Percentiles rank a stretch among this genome's conserved stretches.
phyloP scores from a whole-genome alignment of 2,329 filamentous ascomycete species.

The Lecanicillium sp. region DNA sequence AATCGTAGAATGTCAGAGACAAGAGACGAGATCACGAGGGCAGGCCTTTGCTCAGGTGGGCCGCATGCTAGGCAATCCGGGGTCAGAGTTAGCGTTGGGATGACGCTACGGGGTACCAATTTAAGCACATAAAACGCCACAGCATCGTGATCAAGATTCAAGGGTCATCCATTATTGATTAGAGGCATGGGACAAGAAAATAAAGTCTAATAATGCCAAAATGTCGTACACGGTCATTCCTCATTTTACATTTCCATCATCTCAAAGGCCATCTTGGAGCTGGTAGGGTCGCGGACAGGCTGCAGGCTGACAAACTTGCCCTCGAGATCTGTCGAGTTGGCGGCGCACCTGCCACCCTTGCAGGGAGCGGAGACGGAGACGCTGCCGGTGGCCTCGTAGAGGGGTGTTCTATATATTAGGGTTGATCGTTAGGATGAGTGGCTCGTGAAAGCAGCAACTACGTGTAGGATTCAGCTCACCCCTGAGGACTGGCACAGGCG shows the following conservation, averaged over 20 bases:
- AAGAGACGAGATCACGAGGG: conserved; percentile 7
- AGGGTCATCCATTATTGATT: background rate
- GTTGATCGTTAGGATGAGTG: background rate
- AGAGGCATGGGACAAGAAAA: background rate
- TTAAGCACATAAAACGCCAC: background rate
- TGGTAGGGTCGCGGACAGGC: conserved; percentile 12
- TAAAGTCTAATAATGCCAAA: background rate
- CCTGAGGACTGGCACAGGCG: conserved; percentile 32
- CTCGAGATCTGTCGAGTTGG: conserved; percentile 13
- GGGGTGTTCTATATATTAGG: conserved; percentile 11
- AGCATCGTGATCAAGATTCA: too few species aligned
- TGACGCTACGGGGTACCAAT: background rate
- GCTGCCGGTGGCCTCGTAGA: conserved; percentile 17
- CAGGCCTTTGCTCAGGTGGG: conserved; percentile 9
- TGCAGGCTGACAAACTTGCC: conserved; percentile 14
- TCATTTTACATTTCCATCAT: conserved; percentile 5
- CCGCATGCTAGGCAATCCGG: conserved; percentile 7
- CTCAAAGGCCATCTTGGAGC: conserved; percentile 10
- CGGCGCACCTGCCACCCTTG: conserved; percentile 2
- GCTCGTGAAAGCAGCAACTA: background rate
- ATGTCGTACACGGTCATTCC: background rate
- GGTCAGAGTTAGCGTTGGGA: conserved; percentile 1
- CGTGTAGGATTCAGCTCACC: conserved; percentile 26
- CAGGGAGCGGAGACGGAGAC: conserved; percentile 15
- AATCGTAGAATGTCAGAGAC: conserved; percentile 2